Base-by-base conservation (phyloP, 331 rosid species). In the Pyracantha coccinea region DNA sequence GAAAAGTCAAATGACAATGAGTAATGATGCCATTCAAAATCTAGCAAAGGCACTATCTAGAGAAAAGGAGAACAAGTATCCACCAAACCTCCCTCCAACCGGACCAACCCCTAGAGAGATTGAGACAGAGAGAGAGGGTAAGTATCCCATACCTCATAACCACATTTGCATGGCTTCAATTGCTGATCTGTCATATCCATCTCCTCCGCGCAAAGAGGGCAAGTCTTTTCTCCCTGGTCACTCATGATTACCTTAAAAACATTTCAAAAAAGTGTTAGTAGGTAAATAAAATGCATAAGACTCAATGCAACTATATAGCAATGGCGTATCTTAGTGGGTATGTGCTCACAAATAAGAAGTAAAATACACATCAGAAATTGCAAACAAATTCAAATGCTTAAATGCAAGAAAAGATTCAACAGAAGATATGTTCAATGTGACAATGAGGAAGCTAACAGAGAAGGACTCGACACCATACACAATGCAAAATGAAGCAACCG, bases 181-280 rank as follows among this genome's bases (percentile, higher is more conserved):
- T 96, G 99, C 87, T 95, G 98, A 87, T 96, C 99, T 16, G 99
- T 96, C 86, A 90, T 89, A 89, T 92, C 99, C 99, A 96, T 96
- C 83, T 96, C 99, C 82, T 96, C 98, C 0, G 98, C 97, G 29
- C 99, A 96, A 72, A 96, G 99, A 78, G 98, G 99, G 62, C 99
- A 96, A 72, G 97, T 88, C 85, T 85, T 95, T 79, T 95, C 99
- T 78, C 94, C 97, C 85, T 85, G 92, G 23, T 92, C 99, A 74
- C 98, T 92, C 99, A 95, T 95, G 94, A 80, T 95, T 86, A 81
- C 83, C 86, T 83, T 80, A 57, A n/a, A 52, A 4, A 65, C 20
- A 24, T 58, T 74, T 11, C 19, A 38, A 41, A 76, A 64, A 23
- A 75, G 75, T 41, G 50, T 41, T 41, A 41, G 31, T 41, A 41